Conservation (phyloP, 108 stramenopile species). For the Nitzschia sp. region DNA sequence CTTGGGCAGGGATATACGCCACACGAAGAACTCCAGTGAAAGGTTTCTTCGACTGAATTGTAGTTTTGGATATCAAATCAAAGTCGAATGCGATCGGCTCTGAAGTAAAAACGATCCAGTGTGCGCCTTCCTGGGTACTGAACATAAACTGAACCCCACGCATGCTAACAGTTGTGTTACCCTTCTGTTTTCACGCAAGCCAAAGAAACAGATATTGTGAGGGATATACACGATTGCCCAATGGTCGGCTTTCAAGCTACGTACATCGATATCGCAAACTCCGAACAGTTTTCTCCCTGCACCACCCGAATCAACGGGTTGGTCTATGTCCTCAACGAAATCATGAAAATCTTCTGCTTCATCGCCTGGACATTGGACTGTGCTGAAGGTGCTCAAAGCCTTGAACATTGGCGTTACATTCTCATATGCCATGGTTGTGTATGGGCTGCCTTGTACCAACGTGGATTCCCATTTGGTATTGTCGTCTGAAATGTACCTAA, state of each 20-base stretch:
- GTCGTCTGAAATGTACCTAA: conserved; percentile 48
- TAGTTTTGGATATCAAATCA: conserved; percentile 40
- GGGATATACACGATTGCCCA: too few relatives aligned
- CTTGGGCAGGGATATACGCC: conserved; percentile 60
- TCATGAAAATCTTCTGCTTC: conserved; percentile 34
- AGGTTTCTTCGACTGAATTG: conserved; percentile 36
- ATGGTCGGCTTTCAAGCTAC: neutral
- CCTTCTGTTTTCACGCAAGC: conserved; percentile 2
- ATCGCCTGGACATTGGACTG: conserved; percentile 60
- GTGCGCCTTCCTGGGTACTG: conserved; percentile 57
- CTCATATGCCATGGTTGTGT: conserved; percentile 60
- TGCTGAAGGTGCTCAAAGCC: conserved; percentile 63
- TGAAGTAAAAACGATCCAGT: conserved; percentile 80
- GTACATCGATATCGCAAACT: conserved; percentile 39
- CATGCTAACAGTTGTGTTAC: conserved; percentile 23
- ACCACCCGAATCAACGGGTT: neutral
- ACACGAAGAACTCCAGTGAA: conserved; percentile 71
- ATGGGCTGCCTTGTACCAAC: conserved; percentile 82
- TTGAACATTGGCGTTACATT: conserved; percentile 56
- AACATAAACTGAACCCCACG: conserved; percentile 81
- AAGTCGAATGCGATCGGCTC: conserved; percentile 67
- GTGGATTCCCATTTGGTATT: conserved; percentile 64
- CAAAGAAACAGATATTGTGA: neutral
- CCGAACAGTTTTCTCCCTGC: conserved; percentile 29
- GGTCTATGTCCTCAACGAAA: conserved; percentile 21